phyloP scores from a whole-genome alignment of 257 asterid species.

The Plectranthus barbatus region DNA sequence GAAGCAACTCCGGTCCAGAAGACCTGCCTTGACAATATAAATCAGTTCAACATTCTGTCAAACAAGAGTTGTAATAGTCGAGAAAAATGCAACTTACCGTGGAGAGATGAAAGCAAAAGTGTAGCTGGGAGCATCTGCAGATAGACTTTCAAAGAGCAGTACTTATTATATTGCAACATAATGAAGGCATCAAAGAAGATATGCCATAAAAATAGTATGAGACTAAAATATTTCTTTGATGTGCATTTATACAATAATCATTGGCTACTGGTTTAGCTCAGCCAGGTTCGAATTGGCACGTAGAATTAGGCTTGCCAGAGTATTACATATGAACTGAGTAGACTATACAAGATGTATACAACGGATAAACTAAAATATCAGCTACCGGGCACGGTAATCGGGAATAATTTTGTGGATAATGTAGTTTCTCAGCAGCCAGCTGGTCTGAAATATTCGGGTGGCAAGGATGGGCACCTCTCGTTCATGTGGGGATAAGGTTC shows the following conservation, averaged over 20 bases:
- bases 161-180: neutral
- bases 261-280: no score
- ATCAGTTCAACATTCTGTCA: neutral
- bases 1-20: neutral
- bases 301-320: neutral
- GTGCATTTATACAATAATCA: neutral
- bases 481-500: constrained; percentile 76
- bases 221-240: neutral
- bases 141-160: neutral
- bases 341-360: constrained; percentile 13
- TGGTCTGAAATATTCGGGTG: constrained; percentile 60
- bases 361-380: neutral
- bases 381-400: neutral
- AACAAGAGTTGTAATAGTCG: neutral
- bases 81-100: neutral
- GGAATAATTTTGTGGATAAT: neutral
- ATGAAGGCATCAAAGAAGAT: neutral
- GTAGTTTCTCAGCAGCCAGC: constrained; percentile 52
- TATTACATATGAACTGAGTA: neutral
- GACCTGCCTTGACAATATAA: neutral
- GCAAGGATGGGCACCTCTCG: constrained; percentile 80
- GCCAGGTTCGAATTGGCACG: neutral
- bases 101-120: neutral
- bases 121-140: neutral
- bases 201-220: neutral